phyloP scores from a whole-genome alignment of 768 basidiomycete species.

The Termitomyces sp. region DNA sequence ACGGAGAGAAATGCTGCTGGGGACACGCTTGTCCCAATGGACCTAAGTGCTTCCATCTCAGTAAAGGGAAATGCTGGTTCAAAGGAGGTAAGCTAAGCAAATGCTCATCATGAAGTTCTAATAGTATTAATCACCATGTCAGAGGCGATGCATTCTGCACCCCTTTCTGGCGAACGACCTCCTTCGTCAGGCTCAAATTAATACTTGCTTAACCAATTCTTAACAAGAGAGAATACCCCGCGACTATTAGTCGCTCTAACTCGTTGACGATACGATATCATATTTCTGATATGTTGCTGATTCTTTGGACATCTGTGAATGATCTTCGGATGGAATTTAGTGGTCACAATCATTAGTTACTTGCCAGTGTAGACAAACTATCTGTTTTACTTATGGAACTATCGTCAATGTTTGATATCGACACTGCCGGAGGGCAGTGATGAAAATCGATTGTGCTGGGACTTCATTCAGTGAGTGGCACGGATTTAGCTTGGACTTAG shows the following conservation, averaged over 20 bases:
- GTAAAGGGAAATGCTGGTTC: slow-evolving; percentile 86
- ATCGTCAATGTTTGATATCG: not conserved
- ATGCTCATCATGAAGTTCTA: not conserved
- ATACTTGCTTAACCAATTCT: too few relatives aligned
- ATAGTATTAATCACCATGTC: not conserved
- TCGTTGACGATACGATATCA: slow-evolving; percentile 5
- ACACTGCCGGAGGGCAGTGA: not conserved
- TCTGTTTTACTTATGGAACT: not conserved
- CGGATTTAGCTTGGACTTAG: too few relatives aligned
- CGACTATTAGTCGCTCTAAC: slow-evolving; percentile 8
- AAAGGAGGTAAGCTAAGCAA: slow-evolving; percentile 52
- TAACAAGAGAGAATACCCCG: slow-evolving; percentile 4
- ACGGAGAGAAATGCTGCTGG: slow-evolving; percentile 76
- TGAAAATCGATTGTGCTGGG: too few relatives aligned
- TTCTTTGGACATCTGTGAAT: slow-evolving; percentile 13
- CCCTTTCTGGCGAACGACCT: slow-evolving; percentile 2
- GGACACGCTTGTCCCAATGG: slow-evolving; percentile 82
- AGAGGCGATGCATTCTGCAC: slow-evolving; percentile 44
- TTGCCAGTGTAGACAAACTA: slow-evolving; percentile 12
- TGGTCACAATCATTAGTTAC: slow-evolving; percentile 10
- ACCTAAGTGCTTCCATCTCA: slow-evolving; percentile 64
- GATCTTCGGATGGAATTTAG: slow-evolving; percentile 16
- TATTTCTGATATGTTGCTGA: slow-evolving; percentile 9
- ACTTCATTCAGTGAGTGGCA: too few relatives aligned
- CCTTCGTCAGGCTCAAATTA: slow-evolving; percentile 10